Evolutionary conservation across 495 filamentous ascomycete species (phyloP), one percentile per base, ranked within the genome.

Genomic region (Hypoxylon fragiforme): DNA sequence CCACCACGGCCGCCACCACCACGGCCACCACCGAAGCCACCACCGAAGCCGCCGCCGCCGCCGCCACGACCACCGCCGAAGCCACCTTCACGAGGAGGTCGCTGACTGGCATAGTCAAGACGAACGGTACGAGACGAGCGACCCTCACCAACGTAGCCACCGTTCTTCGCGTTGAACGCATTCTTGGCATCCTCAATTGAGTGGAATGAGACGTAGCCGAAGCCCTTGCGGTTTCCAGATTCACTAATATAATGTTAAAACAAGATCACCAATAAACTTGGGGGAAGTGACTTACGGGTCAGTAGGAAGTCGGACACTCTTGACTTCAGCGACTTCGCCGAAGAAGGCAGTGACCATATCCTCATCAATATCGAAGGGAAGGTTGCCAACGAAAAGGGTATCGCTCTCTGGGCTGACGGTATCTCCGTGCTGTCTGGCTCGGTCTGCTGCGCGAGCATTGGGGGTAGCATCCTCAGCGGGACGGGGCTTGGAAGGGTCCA

Each of bases 311-410:
- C 91, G 84, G 52, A 97, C 84, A 61, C 87, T 86, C 53, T 83
- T 77, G 68, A 97, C 83, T 60, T 70, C 74, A 54, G 83, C 84
- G 64, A 86, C 80, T 51, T 81, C 77, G 56, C 83, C 81, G 75
- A 97, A 97, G 69, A 85, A 81, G 50, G 87, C 84, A 50, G 77
- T 77, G 47, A 98, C 74, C 48, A 79, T 73, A 38, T 91, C 85
- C 77, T 95, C 87, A 50, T 85, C 83, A 63, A 83, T 87, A 45
- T 88, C 85, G 75, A 95, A 98, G 31, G 87, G 80, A 38, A 98
- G 75, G 77, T 98, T 98, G 62, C 92, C 94, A 50, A 96, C 82
- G 71, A 95, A 98, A 35, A 98, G 81, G 47, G 94, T 98, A 63
- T 92, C 88, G 69, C 81, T 87, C 68, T 83, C 81, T 38, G 90